Base-by-base conservation (phyloP, 805 yeast genomes). In the Ogataea chonburiensis region DNA sequence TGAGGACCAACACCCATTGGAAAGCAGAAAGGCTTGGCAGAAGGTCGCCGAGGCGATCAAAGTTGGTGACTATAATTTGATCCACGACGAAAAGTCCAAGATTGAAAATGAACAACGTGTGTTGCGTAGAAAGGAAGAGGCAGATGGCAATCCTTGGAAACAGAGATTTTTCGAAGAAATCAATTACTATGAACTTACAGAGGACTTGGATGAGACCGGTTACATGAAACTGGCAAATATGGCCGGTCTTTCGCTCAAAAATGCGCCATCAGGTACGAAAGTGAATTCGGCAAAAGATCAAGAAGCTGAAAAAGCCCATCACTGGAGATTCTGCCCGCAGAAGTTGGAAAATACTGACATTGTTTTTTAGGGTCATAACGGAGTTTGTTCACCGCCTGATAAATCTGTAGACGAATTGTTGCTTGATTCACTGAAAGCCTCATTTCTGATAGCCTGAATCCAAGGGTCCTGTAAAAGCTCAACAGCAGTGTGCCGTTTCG, bases 401-500 rank as follows among this genome's bases (percentile, higher is more conserved):
- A 48, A 33, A 20, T 50, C 55, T 9, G 38, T 27, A 7, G 43
- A 33, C 10, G 53, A 45, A 19, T 52, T 51, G 14, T 45, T 45
- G 29, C 40, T 47, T 25, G 61, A 53, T 17, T 68, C 68, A 29
- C 73, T 83, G 55, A 83, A 83, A 0, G 89, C 89, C 37, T 77
- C 72, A 43, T 75, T 75, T 47, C 89, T 63, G 38, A 83, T 83
- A 23, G 77, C 75, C 28, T 75, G 73, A 37, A 88, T 81, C 97
- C 97, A 89, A 4, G 96, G 96, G 56, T 89, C 96, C 45, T 75
- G 75, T 47, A 91, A 64, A 33, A 93, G 68, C 50, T 87, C 97
- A 33, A 79, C 81, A 0, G 98, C 97, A 18, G 85, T 71, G 2
- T 86, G 79, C 46, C 98, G 75, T 58, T 76, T 75, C 28, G 68